Base-by-base conservation (phyloP, 202 grass and related monocot species). In the Schoenoplectus triqueter region DNA sequence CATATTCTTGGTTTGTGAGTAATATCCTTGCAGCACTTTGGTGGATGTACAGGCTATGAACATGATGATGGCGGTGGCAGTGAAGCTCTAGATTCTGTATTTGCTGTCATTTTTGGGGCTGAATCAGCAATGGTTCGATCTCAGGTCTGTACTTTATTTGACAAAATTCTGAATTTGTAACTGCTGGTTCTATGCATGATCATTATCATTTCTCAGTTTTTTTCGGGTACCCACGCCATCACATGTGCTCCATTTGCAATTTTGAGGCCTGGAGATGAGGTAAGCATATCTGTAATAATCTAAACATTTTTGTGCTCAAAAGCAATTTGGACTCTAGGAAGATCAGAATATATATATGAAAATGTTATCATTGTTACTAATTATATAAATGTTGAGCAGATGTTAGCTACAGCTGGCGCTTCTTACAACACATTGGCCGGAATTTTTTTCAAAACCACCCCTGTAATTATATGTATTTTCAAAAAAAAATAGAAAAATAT, bases 201-300 rank as follows among this genome's bases (percentile, higher is more conserved):
- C 79, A 14, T 3, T 85, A 10, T 46, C 70, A 19, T 64, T 13
- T 87, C 3, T 0, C 82, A 95, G 96, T 99, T 95, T 73, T 99
- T 99, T 85, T 99, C 93, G 17, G 96, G 96, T 66, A 95, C 93
- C 2, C 96, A 95, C 31, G 93, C 96, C 51, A 99, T 99, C 31
- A 72, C 96, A 9, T 99, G 91, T 88, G 93, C 96, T 56, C 61
- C 95, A 65, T 99, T 99, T 70, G 93, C 96, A 22, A 84, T 99
- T 13, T 59, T 99, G 63, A 93, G 91, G 66, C 96, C 93, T 66
- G 96, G 93, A 0, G 85, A 94, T 80, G 93, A 95, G 91, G 96
- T 99, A 55, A 89, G 10, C n/a, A 15, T 45, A 1, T 78, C 60
- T 39, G 7, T 42, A 22, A 50, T 50, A 22, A 41, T 67, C 20